phyloP scores from a whole-genome alignment of 2,329 filamentous ascomycete species.

The Camptophora hylomeconis region DNA sequence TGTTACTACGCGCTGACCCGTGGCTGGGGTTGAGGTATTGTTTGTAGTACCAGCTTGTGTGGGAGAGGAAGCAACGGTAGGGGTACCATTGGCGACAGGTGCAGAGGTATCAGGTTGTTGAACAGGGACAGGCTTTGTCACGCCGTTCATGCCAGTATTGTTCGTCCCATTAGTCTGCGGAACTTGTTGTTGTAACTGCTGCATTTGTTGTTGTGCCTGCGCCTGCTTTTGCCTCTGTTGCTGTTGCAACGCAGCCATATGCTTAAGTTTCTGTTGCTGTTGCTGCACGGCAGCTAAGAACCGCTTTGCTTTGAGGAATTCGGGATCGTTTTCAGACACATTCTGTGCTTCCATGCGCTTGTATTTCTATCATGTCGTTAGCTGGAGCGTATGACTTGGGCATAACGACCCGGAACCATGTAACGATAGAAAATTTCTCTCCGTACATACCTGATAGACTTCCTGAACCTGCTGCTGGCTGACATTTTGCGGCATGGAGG shows the following conservation, averaged over 20 bases:
- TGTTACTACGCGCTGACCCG: conserved; percentile 20
- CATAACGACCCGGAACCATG: conserved; percentile 1
- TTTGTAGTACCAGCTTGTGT: conserved; percentile 7
- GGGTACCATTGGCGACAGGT: conserved; percentile 12
- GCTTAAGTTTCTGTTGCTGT: conserved; percentile 45
- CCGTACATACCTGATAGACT: conserved; percentile 38
- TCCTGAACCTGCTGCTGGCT: conserved; percentile 69
- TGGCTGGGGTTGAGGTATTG: conserved; percentile 10
- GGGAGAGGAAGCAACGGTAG: conserved; percentile 20
- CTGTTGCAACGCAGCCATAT: conserved; percentile 45
- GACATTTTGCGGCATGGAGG: conserved; percentile 50
- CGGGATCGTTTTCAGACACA: conserved; percentile 68
- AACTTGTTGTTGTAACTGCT: conserved; percentile 33
- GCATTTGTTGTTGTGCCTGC: conserved; percentile 24
- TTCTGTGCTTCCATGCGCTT: conserved; percentile 79
- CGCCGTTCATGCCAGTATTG: conserved; percentile 31
- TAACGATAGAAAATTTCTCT: conserved; percentile 4
- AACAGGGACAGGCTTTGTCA: conserved; percentile 8
- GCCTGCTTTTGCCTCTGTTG: conserved; percentile 34
- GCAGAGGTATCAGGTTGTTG: conserved; percentile 19
- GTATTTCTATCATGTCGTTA: conserved; percentile 55
- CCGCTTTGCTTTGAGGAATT: conserved; percentile 70
- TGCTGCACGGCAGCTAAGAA: conserved; percentile 62
- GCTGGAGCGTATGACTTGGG: conserved; percentile 10
- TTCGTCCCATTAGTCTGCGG: conserved; percentile 3